phyloP scores from a whole-genome alignment of 163 green algal genomes.

The Volvox carteri region DNA sequence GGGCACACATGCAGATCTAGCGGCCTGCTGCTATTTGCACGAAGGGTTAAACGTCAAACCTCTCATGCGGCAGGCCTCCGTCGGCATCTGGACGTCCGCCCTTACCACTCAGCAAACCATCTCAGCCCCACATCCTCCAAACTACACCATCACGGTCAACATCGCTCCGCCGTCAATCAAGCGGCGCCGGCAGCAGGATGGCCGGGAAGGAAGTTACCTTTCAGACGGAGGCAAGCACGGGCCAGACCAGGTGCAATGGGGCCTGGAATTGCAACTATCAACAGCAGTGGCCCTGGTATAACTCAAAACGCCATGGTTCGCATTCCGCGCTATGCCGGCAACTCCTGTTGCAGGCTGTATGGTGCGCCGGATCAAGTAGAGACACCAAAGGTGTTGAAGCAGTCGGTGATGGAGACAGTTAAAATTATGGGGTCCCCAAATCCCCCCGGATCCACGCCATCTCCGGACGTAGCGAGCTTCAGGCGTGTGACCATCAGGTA shows the following conservation, averaged over 20 bases:
- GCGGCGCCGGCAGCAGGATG: conserved; percentile 13
- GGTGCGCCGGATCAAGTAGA: conserved; percentile 4
- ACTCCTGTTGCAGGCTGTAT: conserved; percentile 17
- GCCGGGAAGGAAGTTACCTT: background rate
- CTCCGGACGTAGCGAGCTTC: background rate
- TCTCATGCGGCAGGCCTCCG: conserved; percentile 1
- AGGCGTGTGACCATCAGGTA: conserved; percentile 45
- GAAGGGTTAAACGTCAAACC: too few species aligned
- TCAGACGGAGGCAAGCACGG: background rate
- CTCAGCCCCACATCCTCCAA: background rate
- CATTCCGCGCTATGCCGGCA: too few species aligned
- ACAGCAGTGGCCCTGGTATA: too few species aligned
- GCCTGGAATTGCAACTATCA: too few species aligned
- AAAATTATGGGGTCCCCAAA: conserved; percentile 9
- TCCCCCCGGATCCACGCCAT: background rate
- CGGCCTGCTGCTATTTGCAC: too few species aligned
- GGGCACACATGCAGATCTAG: background rate
- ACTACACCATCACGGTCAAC: background rate
- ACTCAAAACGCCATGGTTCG: too few species aligned
- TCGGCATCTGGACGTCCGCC: conserved; percentile 14
- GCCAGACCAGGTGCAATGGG: conserved; percentile 21
- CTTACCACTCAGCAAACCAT: background rate
- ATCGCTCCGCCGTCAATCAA: conserved; percentile 15
- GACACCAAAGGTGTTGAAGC: background rate
- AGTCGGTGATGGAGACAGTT: background rate